A percentile compares a stretch with the other conserved stretches of the same genome.
phyloP scores from a whole-genome alignment of 495 filamentous ascomycete species.

The Astrothelium subdiscretum region DNA sequence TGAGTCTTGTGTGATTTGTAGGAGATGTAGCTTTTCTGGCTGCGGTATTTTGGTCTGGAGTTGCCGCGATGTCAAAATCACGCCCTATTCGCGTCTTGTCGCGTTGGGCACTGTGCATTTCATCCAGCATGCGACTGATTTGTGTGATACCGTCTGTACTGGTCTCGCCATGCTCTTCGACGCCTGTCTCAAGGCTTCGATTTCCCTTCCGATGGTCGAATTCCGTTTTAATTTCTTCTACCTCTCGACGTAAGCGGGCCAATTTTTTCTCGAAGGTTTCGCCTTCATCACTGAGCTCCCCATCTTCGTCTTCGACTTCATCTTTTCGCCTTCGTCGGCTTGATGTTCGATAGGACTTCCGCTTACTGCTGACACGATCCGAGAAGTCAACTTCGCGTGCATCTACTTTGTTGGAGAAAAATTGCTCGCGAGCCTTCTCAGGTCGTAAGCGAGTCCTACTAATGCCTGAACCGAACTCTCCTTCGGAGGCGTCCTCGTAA shows the following conservation, averaged over 20 bases:
- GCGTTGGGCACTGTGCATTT: constrained; percentile 9
- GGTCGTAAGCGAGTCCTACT: not conserved
- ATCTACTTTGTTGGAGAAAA: constrained; percentile 3
- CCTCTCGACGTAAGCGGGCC: constrained; percentile 37
- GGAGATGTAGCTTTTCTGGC: not conserved
- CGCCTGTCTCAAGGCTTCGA: constrained; percentile 12
- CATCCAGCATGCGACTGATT: constrained; percentile 11
- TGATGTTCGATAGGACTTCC: constrained; percentile 60
- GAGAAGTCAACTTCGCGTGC: constrained; percentile 49
- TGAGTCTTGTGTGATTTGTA: not conserved
- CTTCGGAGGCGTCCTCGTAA: not conserved
- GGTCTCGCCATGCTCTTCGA: not conserved
- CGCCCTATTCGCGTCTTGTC: not conserved
- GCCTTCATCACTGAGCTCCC: constrained; percentile 45
- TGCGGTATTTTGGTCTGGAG: not conserved
- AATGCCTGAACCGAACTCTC: not conserved
- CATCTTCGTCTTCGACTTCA: constrained; percentile 44
- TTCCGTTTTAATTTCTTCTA: constrained; percentile 28
- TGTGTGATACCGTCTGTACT: constrained; percentile 4
- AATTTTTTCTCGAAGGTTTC: constrained; percentile 65
- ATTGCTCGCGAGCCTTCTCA: not conserved
- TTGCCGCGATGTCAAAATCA: not conserved
- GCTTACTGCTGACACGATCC: constrained; percentile 63
- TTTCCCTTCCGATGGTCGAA: constrained; percentile 18
- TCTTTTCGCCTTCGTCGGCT: constrained; percentile 51